phyloP scores from a whole-genome alignment of 371 early-diverging fungal genomes.

The Lichtheimia corymbifera region DNA sequence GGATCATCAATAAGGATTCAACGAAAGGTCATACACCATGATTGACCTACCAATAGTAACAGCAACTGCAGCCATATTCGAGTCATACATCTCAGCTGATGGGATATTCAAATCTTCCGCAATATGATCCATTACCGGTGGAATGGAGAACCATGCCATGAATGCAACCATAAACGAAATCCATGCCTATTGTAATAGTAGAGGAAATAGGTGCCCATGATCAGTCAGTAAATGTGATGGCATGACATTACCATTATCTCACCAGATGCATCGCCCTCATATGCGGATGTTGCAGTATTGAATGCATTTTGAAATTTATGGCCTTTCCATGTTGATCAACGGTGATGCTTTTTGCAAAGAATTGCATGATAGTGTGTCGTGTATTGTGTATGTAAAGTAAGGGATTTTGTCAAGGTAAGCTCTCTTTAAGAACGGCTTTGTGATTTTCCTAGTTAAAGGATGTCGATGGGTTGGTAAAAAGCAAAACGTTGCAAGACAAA shows the following conservation, averaged over 20 bases:
- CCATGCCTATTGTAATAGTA: slow-evolving; percentile 25
- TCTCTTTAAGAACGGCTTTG: too few relatives aligned
- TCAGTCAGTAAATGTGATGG: too few relatives aligned
- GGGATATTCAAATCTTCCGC: slow-evolving; percentile 20
- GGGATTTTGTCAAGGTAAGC: too few relatives aligned
- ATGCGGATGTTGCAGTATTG: slow-evolving; percentile 15
- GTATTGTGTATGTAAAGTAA: too few relatives aligned
- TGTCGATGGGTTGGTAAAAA: too few relatives aligned
- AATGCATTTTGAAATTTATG: slow-evolving; percentile 18
- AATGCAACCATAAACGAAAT: slow-evolving; percentile 42
- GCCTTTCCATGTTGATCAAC: slow-evolving; percentile 27
- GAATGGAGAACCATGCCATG: slow-evolving; percentile 61
- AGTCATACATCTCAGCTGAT: slow-evolving; percentile 19
- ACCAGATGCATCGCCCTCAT: slow-evolving; percentile 28
- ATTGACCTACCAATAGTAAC: slow-evolving; percentile 31
- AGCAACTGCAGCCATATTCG: slow-evolving; percentile 37
- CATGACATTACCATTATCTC: too few relatives aligned
- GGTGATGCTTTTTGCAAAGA: slow-evolving; percentile 16
- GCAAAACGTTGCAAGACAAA: too few relatives aligned
- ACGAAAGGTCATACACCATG: too few relatives aligned
- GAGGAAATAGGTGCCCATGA: slow-evolving; percentile 5
- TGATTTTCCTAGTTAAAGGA: too few relatives aligned
- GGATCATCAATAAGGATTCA: too few relatives aligned
- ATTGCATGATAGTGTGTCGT: not conserved
- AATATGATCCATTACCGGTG: slow-evolving; percentile 46